Conservation (phyloP, 2,329 filamentous ascomycete species). For the Neofusicoccum sp. region DNA sequence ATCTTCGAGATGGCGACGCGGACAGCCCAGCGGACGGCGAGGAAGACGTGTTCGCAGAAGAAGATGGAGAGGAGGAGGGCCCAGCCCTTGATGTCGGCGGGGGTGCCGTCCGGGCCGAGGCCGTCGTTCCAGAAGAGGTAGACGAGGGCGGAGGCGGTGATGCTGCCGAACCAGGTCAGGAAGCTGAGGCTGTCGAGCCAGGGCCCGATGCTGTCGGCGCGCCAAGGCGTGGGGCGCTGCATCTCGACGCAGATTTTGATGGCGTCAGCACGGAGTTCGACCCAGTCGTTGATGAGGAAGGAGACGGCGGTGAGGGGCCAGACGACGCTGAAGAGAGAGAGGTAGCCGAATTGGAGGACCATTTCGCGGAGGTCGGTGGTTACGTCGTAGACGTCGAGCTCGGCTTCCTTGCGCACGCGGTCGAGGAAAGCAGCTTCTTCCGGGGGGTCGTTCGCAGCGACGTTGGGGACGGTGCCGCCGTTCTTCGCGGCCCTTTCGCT, state of each 20-base stretch:
- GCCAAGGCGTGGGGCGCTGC: constrained; percentile 83
- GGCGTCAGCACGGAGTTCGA: constrained; percentile 89
- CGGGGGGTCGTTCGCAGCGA: constrained; percentile 61
- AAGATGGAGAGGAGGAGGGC: constrained; percentile 78
- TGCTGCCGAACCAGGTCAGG: constrained; percentile 87
- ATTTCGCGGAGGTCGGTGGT: constrained; percentile 90
- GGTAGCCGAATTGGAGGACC: constrained; percentile 85
- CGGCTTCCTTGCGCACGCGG: constrained; percentile 78
- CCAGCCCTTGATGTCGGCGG: constrained; percentile 73
- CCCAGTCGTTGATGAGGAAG: constrained; percentile 93
- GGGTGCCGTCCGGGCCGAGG: constrained; percentile 63
- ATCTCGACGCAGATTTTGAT: constrained; percentile 90
- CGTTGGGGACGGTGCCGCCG: constrained; percentile 49
- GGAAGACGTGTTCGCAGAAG: constrained; percentile 84
- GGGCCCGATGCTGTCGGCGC: constrained; percentile 90
- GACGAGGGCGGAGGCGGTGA: constrained; percentile 83
- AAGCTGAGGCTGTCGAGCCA: constrained; percentile 86
- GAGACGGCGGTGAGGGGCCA: constrained; percentile 91
- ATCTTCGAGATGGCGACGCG: constrained; percentile 72
- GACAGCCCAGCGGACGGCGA: constrained; percentile 72
- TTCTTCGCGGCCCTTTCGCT: constrained; percentile 58
- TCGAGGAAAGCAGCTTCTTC: constrained; percentile 79
- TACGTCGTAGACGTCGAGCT: constrained; percentile 83
- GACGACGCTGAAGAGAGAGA: constrained; percentile 86
- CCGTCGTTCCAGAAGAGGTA: constrained; percentile 74